Conservation (phyloP, 2,329 filamentous ascomycete genomes). For the Talaromyces sp. region DNA sequence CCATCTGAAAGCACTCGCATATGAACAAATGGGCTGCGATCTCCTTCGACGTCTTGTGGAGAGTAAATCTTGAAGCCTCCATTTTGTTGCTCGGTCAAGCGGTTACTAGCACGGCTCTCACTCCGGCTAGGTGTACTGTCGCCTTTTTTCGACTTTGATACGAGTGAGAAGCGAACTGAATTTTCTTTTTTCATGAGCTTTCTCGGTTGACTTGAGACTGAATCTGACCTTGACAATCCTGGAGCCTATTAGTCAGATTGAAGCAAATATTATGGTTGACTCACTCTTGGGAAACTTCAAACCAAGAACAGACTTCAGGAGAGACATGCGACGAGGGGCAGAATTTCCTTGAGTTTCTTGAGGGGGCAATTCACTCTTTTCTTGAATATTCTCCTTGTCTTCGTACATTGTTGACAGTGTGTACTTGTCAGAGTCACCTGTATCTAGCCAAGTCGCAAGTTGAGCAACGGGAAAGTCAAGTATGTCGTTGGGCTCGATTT, state of each 20-base stretch:
- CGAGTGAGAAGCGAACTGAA: conserved; percentile 25
- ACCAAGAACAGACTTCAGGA: conserved; percentile 20
- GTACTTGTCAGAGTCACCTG: conserved; percentile 11
- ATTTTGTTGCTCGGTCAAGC: conserved; percentile 12
- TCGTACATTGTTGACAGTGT: conserved; percentile 16
- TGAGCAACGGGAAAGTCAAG: conserved; percentile 11
- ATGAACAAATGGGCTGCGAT: conserved; percentile 18
- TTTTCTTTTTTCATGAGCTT: conserved; percentile 24
- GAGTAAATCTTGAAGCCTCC: conserved; percentile 3
- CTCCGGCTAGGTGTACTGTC: conserved; percentile 14
- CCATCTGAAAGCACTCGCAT: conserved; percentile 21
- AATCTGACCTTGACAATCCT: conserved; percentile 21
- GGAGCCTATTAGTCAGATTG: not conserved
- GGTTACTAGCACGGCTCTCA: conserved; percentile 8
- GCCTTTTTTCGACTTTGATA: conserved; percentile 17
- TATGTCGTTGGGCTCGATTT: conserved; percentile 6
- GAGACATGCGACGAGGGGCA: conserved; percentile 16
- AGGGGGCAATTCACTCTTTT: conserved; percentile 10
- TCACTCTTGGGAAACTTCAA: conserved; percentile 20
- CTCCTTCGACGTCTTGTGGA: not conserved
- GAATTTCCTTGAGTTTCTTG: conserved; percentile 16
- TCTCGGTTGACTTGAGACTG: conserved; percentile 18
- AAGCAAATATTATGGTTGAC: not conserved
- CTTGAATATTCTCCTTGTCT: conserved; percentile 15
- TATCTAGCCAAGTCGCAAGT: conserved; percentile 10